A percentile compares a stretch with the other conserved stretches of the same genome.
Conservation (phyloP, 306 rosid genomes). For the Purshia tridentata region DNA sequence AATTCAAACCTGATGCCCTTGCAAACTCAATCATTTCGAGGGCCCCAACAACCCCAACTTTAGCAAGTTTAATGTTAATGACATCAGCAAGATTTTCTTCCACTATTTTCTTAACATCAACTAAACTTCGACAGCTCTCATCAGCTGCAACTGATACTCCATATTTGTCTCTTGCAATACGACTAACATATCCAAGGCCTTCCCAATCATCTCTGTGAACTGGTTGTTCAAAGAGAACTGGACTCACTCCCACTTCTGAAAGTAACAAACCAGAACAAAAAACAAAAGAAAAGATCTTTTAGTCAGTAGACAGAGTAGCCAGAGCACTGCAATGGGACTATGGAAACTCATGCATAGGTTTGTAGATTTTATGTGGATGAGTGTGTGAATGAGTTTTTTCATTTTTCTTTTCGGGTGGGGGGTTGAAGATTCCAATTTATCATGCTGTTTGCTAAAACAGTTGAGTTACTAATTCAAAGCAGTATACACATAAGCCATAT, state of each 20-base stretch:
- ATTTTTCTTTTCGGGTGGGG: not conserved
- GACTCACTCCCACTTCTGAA: slow-evolving; percentile 81
- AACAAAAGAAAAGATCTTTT: not conserved
- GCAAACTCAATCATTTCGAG: slow-evolving; percentile 69
- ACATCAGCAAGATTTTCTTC: slow-evolving; percentile 72
- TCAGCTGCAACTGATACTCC: slow-evolving; percentile 93
- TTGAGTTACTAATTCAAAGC: slow-evolving; percentile 18
- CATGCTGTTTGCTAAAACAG: slow-evolving; percentile 3
- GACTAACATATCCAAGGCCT: slow-evolving; percentile 77
- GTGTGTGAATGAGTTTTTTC: not conserved
- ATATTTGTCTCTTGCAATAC: slow-evolving; percentile 58
- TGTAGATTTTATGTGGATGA: not conserved
- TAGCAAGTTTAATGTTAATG: slow-evolving; percentile 84
- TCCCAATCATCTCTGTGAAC: slow-evolving; percentile 98
- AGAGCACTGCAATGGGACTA: not conserved
- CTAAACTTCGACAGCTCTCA: slow-evolving; percentile 78
- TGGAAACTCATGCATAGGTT: not conserved
- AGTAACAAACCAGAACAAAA: not conserved
- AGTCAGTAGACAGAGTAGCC: slow-evolving; percentile 17
- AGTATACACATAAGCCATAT: slow-evolving; percentile 9
- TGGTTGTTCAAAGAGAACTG: slow-evolving; percentile 87
- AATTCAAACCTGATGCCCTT: slow-evolving; percentile 51
- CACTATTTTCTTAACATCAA: slow-evolving; percentile 67
- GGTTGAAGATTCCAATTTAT: not conserved
- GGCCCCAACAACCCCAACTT: slow-evolving; percentile 84